Conservation (phyloP, 2,329 filamentous ascomycete species). For the Stagonosporopsis chrysanthemi region DNA sequence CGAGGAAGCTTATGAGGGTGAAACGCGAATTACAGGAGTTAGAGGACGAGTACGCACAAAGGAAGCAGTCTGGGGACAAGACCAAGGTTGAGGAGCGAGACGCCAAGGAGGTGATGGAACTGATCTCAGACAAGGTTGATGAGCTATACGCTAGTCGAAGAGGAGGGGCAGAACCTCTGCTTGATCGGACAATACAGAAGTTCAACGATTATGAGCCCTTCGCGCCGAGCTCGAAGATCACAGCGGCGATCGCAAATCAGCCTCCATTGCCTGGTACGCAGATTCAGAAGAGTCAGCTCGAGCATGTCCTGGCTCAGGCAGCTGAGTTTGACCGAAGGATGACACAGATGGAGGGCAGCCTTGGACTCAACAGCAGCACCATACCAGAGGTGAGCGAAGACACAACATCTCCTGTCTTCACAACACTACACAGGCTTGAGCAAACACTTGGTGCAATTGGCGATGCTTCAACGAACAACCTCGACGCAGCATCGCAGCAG, state of each 20-base stretch:
- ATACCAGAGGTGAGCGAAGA: slow-evolving; percentile 66
- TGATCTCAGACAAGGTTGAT: slow-evolving; percentile 74
- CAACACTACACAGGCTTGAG: slow-evolving; percentile 80
- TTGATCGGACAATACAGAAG: slow-evolving; percentile 44
- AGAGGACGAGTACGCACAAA: slow-evolving; percentile 64
- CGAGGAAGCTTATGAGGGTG: slow-evolving; percentile 80
- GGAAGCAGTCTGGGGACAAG: slow-evolving; percentile 53
- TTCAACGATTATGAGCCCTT: slow-evolving; percentile 46
- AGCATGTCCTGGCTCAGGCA: slow-evolving; percentile 76
- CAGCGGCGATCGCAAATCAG: slow-evolving; percentile 39
- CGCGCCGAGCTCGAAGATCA: slow-evolving; percentile 34
- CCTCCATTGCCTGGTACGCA: slow-evolving; percentile 45
- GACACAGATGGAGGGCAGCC: slow-evolving; percentile 76
- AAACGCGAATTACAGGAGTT: slow-evolving; percentile 78
- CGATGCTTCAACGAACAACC: slow-evolving; percentile 73
- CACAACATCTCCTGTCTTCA: slow-evolving; percentile 72
- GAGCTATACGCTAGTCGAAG: slow-evolving; percentile 60
- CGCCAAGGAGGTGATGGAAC: slow-evolving; percentile 67
- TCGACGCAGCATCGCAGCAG: slow-evolving; percentile 74
- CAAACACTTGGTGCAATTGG: slow-evolving; percentile 80
- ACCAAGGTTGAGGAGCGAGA: slow-evolving; percentile 49
- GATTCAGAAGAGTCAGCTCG: slow-evolving; percentile 43
- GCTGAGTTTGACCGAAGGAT: slow-evolving; percentile 89
- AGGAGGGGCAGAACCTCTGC: slow-evolving; percentile 48
- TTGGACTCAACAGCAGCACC: slow-evolving; percentile 78